Percentiles rank a stretch among this genome's conserved stretches.
phyloP scores from a whole-genome alignment of 257 asterid genomes.

The Solanum microdontum region DNA sequence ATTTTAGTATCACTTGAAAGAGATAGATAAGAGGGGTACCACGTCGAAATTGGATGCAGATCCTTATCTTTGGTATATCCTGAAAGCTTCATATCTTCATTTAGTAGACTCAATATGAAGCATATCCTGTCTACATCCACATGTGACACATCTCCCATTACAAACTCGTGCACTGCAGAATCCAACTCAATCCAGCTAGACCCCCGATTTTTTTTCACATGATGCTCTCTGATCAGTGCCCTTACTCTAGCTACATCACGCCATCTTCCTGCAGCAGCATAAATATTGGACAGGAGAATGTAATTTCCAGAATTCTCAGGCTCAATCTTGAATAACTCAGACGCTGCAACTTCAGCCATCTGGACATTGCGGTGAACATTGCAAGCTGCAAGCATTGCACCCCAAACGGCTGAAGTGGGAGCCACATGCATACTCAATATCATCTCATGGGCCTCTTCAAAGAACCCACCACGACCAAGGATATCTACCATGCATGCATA shows the following conservation, averaged over 20 bases:
- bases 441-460: neutral
- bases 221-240: neutral
- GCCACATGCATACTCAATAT: neutral
- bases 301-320: conserved; percentile 10
- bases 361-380: conserved; percentile 1
- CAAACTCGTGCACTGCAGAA: conserved; percentile 8
- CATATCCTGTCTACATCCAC: neutral
- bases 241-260: conserved; percentile 3
- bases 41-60: neutral
- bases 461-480: conserved; percentile 3
- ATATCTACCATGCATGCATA: conserved; percentile 7
- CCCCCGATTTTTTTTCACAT: neutral
- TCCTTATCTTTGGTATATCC: neutral
- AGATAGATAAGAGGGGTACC: neutral
- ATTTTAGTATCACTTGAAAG: neutral
- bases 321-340: conserved; percentile 6
- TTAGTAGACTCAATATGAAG: neutral
- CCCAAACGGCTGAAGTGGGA: neutral
- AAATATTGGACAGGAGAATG: neutral
- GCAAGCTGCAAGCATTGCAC: conserved; percentile 5
- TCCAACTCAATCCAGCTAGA: conserved; percentile 11
- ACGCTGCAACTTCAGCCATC: conserved; percentile 10
- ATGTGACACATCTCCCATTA: conserved; percentile 3
- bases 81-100: conserved; percentile 3
- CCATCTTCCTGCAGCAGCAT: conserved; percentile 4